phyloP scores from a whole-genome alignment of 768 basidiomycete genomes.

The Arthromyces matolae region DNA sequence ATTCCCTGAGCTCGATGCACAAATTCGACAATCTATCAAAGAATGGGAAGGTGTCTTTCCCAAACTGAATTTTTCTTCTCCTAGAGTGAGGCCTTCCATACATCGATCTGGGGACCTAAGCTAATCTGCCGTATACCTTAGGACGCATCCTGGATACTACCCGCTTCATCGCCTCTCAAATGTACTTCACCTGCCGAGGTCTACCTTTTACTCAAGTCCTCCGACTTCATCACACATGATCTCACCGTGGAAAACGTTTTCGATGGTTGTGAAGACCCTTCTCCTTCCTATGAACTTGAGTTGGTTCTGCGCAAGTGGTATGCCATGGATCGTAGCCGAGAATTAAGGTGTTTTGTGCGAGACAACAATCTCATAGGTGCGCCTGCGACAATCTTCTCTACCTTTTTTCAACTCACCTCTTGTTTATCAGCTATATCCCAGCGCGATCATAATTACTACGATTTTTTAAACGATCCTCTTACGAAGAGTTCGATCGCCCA shows the following conservation, averaged over 20 bases:
- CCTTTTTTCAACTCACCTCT: neutral
- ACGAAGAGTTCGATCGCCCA: constrained; percentile 51
- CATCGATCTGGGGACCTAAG: too few species aligned
- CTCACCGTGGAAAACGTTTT: constrained; percentile 60
- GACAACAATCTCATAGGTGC: constrained; percentile 67
- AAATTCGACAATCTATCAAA: constrained; percentile 61
- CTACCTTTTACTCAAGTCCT: constrained; percentile 89
- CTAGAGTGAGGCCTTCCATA: constrained; percentile 75
- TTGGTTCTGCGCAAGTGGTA: constrained; percentile 92
- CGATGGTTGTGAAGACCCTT: constrained; percentile 46
- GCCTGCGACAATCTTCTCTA: too few species aligned
- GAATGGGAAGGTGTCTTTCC: constrained; percentile 86
- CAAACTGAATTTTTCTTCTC: constrained; percentile 95
- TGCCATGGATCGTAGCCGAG: constrained; percentile 75
- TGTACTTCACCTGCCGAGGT: constrained; percentile 88
- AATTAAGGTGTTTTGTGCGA: constrained; percentile 89
- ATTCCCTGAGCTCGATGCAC: constrained; percentile 79
- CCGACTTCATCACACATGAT: constrained; percentile 85
- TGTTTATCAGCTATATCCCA: constrained; percentile 68
- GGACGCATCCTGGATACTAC: constrained; percentile 92
- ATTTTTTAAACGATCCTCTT: constrained; percentile 66
- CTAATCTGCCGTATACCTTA: constrained; percentile 24
- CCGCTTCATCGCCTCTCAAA: constrained; percentile 77
- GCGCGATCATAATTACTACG: constrained; percentile 85
- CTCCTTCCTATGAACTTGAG: constrained; percentile 58